Evolutionary conservation across 2,329 filamentous ascomycete genomes (phyloP), one percentile per base, ranked within the genome.

Genomic region (Truncatella angustata): DNA sequence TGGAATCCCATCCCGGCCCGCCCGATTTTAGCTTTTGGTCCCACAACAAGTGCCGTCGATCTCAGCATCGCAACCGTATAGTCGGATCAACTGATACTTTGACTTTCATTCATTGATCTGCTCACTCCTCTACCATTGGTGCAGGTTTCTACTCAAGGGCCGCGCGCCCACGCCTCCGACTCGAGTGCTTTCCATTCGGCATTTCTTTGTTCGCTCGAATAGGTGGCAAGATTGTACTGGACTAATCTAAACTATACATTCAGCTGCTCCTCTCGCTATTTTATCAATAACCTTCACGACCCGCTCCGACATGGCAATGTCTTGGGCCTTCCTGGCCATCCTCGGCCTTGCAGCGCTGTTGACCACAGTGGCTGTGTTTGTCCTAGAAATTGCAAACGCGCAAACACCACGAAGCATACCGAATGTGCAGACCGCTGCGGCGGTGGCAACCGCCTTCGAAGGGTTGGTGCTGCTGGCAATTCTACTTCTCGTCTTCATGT

Each of bases 311-410:
- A 76, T 76, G 72, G 56, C 60, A 42, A 57, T 71, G 32, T 63
- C 66, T 52, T 65, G 58, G 23, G 48, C 63, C 26, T 61, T 75
- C 30, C 66, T 68, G n/a, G 62, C 63, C 34, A 63, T 62, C 50
- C 59, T 75, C 51, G 75, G 73, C 50, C 52, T 60, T 20, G 39
- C 69, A 35, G 69, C 74, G 21, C 57, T 68, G 12, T 59, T 73
- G 16, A 66, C 73, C 9, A 76, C 75, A 3, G 58, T 67, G 4
- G 68, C 71, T 12, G 62, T 70, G 11, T 47, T 76, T 21, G 68
- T 67, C 35, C 60, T 78, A 21, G 68, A 76, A 28, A 63, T 70
- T 28, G 63, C 76, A 39, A 63, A 76, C 30, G 72, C 73, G 16
- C 60, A 63, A 10, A 68, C 65, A 49, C 54, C 67, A 37, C 64